Conservation (phyloP, 1,284 basidiomycete species). For the Cutaneotrichosporon cyanovorans region DNA sequence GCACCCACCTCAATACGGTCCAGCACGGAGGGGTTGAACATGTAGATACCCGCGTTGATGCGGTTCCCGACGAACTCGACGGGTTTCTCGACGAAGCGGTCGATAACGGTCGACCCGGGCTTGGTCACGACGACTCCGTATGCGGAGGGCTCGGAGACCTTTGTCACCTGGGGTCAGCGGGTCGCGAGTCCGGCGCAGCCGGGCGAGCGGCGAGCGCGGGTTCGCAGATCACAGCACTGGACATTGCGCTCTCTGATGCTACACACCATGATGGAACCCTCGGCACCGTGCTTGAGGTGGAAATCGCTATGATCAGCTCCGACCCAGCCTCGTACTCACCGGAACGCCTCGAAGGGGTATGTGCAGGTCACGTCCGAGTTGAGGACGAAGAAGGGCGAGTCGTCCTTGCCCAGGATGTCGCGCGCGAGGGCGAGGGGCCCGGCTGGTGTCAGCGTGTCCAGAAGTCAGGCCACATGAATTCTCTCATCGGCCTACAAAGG, state of each 20-base stretch:
- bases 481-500: too few species aligned
- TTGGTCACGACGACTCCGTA: conserved; percentile 53
- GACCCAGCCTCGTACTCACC: conserved; percentile 25
- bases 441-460: conserved; percentile 38
- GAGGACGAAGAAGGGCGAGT: conserved; percentile 53
- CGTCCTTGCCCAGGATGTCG: conserved; percentile 51
- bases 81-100: conserved; percentile 54
- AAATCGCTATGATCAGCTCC: conserved; percentile 44
- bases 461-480: too few species aligned
- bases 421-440: conserved; percentile 51
- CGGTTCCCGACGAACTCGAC: conserved; percentile 53
- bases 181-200: conserved; percentile 45
- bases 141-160: conserved; percentile 52
- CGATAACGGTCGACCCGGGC: conserved; percentile 48
- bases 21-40: conserved; percentile 51
- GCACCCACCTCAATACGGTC: conserved; percentile 49
- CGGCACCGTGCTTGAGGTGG: conserved; percentile 50
- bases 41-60: conserved; percentile 55
- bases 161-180: conserved; percentile 42
- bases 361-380: conserved; percentile 53
- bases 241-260: conserved; percentile 43
- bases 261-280: conserved; percentile 51
- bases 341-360: conserved; percentile 51
- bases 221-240: conserved; percentile 49
- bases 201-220: too few species aligned